Percentiles rank a stretch among this genome's conserved stretches.
Conservation (phyloP, 2,329 filamentous ascomycete genomes). For the Xylariaceae sp. region DNA sequence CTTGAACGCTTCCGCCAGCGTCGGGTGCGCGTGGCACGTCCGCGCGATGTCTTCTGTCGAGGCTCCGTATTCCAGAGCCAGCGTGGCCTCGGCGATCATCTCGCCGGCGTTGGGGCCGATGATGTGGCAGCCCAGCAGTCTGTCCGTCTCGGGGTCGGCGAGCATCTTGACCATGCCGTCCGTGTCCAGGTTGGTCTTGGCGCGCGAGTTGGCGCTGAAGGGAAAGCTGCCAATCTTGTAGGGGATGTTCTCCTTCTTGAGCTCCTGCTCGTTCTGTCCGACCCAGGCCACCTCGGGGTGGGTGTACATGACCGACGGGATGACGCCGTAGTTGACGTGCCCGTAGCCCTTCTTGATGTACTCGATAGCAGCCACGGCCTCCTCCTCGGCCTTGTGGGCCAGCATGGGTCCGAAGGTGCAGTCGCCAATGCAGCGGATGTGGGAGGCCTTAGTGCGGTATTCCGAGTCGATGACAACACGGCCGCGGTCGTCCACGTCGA, state of each 20-base stretch:
- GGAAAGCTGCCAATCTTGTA: conserved; percentile 94
- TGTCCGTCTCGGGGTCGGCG: conserved; percentile 90
- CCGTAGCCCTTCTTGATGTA: conserved; percentile 97
- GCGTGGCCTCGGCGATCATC: conserved; percentile 96
- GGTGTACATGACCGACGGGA: conserved; percentile 99
- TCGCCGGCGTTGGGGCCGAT: conserved; percentile 93
- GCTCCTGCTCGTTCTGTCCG: conserved; percentile 91
- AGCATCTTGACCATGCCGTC: conserved; percentile 97
- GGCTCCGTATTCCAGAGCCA: conserved; percentile 94
- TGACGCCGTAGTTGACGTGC: conserved; percentile 97
- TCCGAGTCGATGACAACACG: conserved; percentile 96
- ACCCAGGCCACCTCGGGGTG: conserved; percentile 98
- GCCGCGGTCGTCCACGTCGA: conserved; percentile 87
- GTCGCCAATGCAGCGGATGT: conserved; percentile 95
- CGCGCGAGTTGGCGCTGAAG: conserved; percentile 95
- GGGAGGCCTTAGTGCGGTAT: conserved; percentile 94
- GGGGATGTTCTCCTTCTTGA: conserved; percentile 82
- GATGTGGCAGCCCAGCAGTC: conserved; percentile 93
- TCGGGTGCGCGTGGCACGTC: conserved; percentile 95
- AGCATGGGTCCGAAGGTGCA: conserved; percentile 98
- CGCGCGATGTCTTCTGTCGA: conserved; percentile 90
- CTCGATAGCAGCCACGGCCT: conserved; percentile 88
- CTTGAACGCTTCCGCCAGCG: conserved; percentile 95
- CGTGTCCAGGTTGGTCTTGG: conserved; percentile 96
- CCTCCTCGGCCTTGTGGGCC: conserved; percentile 98